A percentile compares a stretch with the other conserved stretches of the same genome.
These are phyloP conservation scores for Phellinidium pouzarii DNA, from an alignment of 1,284 basidiomycete species.

Conservation along the genomic window DNA sequence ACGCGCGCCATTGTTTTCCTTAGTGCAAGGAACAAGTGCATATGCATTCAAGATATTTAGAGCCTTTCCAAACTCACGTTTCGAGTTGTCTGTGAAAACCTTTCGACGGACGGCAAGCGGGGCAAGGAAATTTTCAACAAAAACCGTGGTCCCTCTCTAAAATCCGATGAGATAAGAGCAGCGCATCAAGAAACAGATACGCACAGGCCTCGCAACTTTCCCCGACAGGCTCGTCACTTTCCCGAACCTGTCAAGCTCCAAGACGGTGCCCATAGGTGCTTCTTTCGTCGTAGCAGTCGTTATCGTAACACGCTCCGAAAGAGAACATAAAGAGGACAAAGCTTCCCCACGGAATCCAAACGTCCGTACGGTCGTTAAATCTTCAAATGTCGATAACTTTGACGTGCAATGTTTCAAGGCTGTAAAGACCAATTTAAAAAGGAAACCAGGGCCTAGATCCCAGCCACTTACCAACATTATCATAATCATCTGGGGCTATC, in stretches of 20 bases:
- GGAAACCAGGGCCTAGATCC: slow-evolving; percentile 1
- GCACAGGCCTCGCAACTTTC: slow-evolving; percentile 70
- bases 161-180: neutral
- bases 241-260: slow-evolving; percentile 68
- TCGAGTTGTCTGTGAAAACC: slow-evolving; percentile 85
- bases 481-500: slow-evolving; percentile 73
- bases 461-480: slow-evolving; percentile 59
- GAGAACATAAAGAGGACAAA: slow-evolving; percentile 85
- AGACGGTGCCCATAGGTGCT: slow-evolving; percentile 71
- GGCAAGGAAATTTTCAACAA: slow-evolving; percentile 69
- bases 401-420: slow-evolving; percentile 93
- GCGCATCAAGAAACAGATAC: slow-evolving; percentile 22
- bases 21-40: slow-evolving; percentile 75
- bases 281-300: slow-evolving; percentile 67
- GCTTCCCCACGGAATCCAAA: slow-evolving; percentile 98
- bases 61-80: slow-evolving; percentile 87
- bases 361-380: slow-evolving; percentile 70
- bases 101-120: slow-evolving; percentile 87
- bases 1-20: slow-evolving; percentile 52
- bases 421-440: slow-evolving; percentile 26
- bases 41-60: slow-evolving; percentile 82
- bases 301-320: slow-evolving; percentile 67
- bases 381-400: slow-evolving; percentile 75
- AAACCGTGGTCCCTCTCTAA: slow-evolving; percentile 85
- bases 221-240: slow-evolving; percentile 42